Conservation (phyloP, 108 stramenopile species). For the Ochromonas danica region DNA sequence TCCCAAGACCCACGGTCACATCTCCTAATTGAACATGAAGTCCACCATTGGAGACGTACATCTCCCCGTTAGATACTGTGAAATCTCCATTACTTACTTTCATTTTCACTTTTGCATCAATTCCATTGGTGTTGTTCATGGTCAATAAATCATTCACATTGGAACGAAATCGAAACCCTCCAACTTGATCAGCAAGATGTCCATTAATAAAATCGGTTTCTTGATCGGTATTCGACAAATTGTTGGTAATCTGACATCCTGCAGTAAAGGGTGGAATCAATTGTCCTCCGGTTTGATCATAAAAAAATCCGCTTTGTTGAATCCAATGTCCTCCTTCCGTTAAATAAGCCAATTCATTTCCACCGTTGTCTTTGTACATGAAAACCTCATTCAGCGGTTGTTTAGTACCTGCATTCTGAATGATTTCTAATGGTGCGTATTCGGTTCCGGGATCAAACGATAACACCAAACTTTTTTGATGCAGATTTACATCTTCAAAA, state of each 20-base stretch:
- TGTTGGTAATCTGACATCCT: slow-evolving; percentile 15
- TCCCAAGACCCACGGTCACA: slow-evolving; percentile 13
- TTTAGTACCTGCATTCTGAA: slow-evolving; percentile 16
- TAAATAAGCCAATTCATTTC: slow-evolving; percentile 17
- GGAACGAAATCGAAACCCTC: slow-evolving; percentile 14
- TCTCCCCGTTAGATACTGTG: slow-evolving; percentile 14
- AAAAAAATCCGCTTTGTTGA: slow-evolving; percentile 17
- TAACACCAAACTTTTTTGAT: slow-evolving; percentile 17
- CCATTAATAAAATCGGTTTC: slow-evolving; percentile 17
- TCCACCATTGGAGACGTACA: slow-evolving; percentile 14
- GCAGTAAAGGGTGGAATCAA: slow-evolving; percentile 15
- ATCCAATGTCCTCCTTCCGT: slow-evolving; percentile 14
- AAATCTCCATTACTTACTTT: slow-evolving; percentile 17
- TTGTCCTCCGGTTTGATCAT: slow-evolving; percentile 15
- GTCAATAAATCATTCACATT: slow-evolving; percentile 17
- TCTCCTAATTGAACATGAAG: slow-evolving; percentile 16
- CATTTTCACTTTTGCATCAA: slow-evolving; percentile 17
- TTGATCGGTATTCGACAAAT: slow-evolving; percentile 16
- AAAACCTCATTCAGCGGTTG: slow-evolving; percentile 15
- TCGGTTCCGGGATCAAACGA: slow-evolving; percentile 13
- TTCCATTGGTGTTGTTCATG: slow-evolving; percentile 15
- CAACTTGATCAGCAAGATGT: slow-evolving; percentile 15
- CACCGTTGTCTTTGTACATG: slow-evolving; percentile 15
- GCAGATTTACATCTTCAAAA: slow-evolving; percentile 17
- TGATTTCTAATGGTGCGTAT: slow-evolving; percentile 16